Conservation (phyloP, 2,329 filamentous ascomycete genomes). For the Cercospora zeina region DNA sequence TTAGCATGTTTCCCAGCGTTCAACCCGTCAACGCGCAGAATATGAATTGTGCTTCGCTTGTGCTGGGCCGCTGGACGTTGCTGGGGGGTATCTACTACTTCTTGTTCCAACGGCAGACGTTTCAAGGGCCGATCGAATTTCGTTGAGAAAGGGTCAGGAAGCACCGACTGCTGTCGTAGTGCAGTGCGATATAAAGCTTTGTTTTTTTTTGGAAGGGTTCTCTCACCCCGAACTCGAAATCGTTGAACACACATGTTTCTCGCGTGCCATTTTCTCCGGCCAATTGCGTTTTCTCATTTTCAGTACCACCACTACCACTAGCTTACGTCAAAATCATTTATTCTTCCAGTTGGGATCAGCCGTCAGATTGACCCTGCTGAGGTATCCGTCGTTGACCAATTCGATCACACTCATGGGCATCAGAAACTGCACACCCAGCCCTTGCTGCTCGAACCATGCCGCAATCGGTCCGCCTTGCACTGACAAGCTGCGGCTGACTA, state of each 20-base stretch:
- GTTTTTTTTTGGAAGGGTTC: neutral
- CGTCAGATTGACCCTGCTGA: slow-evolving; percentile 17
- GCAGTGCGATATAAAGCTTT: neutral
- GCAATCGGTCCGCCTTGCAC: slow-evolving; percentile 16
- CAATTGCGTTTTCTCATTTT: neutral
- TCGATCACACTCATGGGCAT: slow-evolving; percentile 13
- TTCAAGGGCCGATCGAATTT: slow-evolving; percentile 27
- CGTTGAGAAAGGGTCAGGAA: neutral
- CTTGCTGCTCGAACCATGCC: slow-evolving; percentile 18
- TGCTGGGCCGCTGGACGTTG: slow-evolving; percentile 43
- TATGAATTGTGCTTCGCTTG: slow-evolving; percentile 48
- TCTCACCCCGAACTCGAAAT: neutral
- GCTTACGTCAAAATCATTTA: neutral
- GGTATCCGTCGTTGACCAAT: slow-evolving; percentile 13
- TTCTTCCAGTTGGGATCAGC: slow-evolving; percentile 17
- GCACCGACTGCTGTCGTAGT: neutral
- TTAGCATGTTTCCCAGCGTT: slow-evolving; percentile 50
- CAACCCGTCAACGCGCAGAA: slow-evolving; percentile 45
- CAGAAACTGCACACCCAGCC: slow-evolving; percentile 16
- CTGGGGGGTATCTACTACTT: slow-evolving; percentile 47
- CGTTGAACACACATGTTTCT: neutral
- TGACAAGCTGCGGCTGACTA: slow-evolving; percentile 12
- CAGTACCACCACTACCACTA: neutral
- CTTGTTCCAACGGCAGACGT: slow-evolving; percentile 42
- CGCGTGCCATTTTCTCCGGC: neutral